phyloP scores from a whole-genome alignment of 768 basidiomycete genomes.

The Dictyophora rubrovolvata region DNA sequence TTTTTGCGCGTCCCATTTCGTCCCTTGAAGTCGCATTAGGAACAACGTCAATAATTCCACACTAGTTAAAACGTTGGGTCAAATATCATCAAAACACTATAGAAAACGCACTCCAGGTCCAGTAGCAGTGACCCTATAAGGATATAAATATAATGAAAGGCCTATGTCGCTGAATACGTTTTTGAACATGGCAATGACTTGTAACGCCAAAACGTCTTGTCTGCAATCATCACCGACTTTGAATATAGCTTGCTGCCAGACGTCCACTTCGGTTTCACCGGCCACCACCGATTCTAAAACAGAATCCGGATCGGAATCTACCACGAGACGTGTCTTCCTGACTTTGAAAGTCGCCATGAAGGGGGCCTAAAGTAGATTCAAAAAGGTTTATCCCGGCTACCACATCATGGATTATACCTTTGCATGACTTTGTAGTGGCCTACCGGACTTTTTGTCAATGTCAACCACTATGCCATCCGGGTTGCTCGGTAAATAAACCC shows the following conservation, averaged over 20 bases:
- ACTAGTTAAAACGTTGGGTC: constrained; percentile 36
- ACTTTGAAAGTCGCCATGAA: constrained; percentile 99
- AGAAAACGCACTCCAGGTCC: constrained; percentile 72
- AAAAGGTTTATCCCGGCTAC: background rate
- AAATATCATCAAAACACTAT: background rate
- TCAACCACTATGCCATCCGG: constrained; percentile 96
- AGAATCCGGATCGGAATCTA: constrained; percentile 64
- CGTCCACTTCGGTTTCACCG: constrained; percentile 51
- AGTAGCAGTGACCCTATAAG: constrained; percentile 95
- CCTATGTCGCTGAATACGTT: constrained; percentile 89
- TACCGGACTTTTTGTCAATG: constrained; percentile 91
- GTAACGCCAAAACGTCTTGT: constrained; percentile 95
- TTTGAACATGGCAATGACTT: constrained; percentile 99
- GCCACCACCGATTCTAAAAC: constrained; percentile 54
- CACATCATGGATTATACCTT: constrained; percentile 44
- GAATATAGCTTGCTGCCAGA: constrained; percentile 98
- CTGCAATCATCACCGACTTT: constrained; percentile 99
- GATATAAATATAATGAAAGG: constrained; percentile 82
- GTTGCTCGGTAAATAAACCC: constrained; percentile 95
- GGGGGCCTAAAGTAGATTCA: constrained; percentile 57
- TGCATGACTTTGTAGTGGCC: constrained; percentile 94
- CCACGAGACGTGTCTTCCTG: constrained; percentile 65
- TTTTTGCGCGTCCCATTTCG: constrained; percentile 98
- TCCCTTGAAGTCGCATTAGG: constrained; percentile 96
- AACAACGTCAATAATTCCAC: constrained; percentile 96